Base-by-base conservation (phyloP, 2,329 filamentous ascomycete species). In the Leptosphaerulina australis region DNA sequence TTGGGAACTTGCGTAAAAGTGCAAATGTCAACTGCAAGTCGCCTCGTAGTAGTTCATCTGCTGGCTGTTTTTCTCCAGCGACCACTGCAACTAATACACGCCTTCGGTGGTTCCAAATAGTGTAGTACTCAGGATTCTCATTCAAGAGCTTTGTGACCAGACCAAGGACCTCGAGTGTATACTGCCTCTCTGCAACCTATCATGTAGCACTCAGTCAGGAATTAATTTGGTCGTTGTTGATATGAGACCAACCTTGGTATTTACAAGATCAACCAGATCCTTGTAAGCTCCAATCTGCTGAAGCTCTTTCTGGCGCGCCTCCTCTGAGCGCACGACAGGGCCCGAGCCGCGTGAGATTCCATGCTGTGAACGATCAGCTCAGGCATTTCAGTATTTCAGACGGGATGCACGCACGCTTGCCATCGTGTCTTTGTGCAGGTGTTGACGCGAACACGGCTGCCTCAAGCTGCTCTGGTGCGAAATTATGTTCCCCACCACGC, bases 101-200 rank as follows among this genome's bases (percentile, higher is more conserved):
- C 63, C 94, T 87, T 69, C 94, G 87, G 76, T 87, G 83, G 80
- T 95, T 95, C 90, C 90, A 95, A 81, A 91, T 82, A 48, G 90
- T 93, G 76, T 94, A 94, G 78, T 92, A 92, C 74, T 95, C 90
- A 20, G 90, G 90, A 71, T 95, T 95, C 64, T 87, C 82, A 36
- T 81, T 82, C 44, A 93, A 80, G 34, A 94, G 82, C 60, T 83
- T 85, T n/a, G 87, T 86, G 25, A 87, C 88, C 45, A 88, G 81
- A 56, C 82, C 76, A 63, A 92, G 83, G 30, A 85, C 82, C 47
- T 84, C 78, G 46, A 76, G 61, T 31, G 79, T 79, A 69, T 79
- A 81, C 59, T 81, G 75, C 53, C 68, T 70, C 40, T 77, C 70
- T 2, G 72, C 61, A 50, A 80, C 69, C 77, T 80, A 55, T 4